These are phyloP conservation scores for Pelargonium cotyledonis DNA, from an alignment of 441 rosid species.

Conservation along the genomic window DNA sequence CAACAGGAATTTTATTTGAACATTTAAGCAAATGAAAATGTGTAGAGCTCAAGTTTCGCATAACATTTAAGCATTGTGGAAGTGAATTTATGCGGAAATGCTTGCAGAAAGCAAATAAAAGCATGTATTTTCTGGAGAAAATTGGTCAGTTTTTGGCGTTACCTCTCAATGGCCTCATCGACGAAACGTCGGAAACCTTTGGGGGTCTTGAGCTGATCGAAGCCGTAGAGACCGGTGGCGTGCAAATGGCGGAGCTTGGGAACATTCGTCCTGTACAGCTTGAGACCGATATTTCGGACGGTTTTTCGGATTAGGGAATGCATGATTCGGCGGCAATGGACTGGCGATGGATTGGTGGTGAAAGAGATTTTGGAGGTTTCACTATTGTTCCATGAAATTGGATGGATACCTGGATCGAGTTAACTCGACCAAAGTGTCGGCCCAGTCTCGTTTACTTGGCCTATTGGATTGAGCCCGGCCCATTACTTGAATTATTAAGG, in stretches of 20 bases:
- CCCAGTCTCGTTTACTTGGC: not conserved
- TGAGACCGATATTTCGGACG: conserved; percentile 16
- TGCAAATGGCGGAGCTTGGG: conserved; percentile 29
- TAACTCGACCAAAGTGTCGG: not conserved
- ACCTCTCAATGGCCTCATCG: conserved; percentile 91
- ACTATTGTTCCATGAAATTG: not conserved
- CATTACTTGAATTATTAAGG: not conserved
- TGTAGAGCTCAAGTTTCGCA: not conserved
- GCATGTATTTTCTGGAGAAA: not conserved
- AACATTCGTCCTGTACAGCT: conserved; percentile 18
- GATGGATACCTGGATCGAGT: not conserved
- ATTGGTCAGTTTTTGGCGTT: not conserved
- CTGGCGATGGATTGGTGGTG: not conserved
- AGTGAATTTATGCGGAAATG: not conserved
- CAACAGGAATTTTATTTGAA: not conserved
- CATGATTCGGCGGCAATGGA: conserved; percentile 20
- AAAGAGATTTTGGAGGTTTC: not conserved
- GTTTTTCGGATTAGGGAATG: conserved; percentile 30
- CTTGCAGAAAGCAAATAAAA: not conserved
- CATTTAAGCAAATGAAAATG: not conserved
- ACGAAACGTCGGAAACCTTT: conserved; percentile 81
- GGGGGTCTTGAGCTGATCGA: conserved; percentile 58
- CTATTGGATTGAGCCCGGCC: no score
- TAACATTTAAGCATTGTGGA: not conserved
- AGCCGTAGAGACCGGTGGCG: conserved; percentile 80